Percentiles rank a stretch among this genome's conserved stretches.
Conservation (phyloP, 2,329 filamentous ascomycete genomes). For the Rachicladosporium sp. region DNA sequence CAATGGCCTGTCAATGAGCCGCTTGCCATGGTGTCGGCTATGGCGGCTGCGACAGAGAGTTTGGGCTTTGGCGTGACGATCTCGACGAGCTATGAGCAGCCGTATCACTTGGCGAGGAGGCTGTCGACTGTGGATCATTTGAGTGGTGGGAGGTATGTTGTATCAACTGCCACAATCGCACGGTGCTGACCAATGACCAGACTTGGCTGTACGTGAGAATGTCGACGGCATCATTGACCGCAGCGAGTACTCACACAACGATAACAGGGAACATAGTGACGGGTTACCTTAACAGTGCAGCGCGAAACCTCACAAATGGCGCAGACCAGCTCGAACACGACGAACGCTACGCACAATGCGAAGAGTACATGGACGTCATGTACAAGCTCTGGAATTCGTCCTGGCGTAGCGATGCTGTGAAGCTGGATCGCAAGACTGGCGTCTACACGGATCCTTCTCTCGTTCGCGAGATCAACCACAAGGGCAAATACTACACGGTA, state of each 20-base stretch:
- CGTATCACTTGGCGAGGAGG: constrained; percentile 53
- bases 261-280: constrained; percentile 44
- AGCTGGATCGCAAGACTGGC: constrained; percentile 44
- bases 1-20: constrained; percentile 65
- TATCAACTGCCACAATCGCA: no score
- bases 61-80: constrained; percentile 57
- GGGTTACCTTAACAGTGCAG: constrained; percentile 54
- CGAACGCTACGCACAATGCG: constrained; percentile 50
- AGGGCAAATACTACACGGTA: constrained; percentile 51
- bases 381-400: constrained; percentile 53
- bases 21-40: constrained; percentile 48
- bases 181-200: no score
- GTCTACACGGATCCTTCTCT: constrained; percentile 47
- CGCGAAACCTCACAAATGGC: constrained; percentile 46
- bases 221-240: no score
- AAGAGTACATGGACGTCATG: constrained; percentile 52
- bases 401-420: constrained; percentile 55
- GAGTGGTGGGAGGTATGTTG: constrained; percentile 41
- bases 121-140: constrained; percentile 56
- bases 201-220: no score
- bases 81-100: constrained; percentile 56
- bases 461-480: constrained; percentile 54
- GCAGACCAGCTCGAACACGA: constrained; percentile 50
- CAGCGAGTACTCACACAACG: no score
- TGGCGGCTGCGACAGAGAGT: constrained; percentile 54